Evolutionary conservation across 805 yeast species (phyloP).

Genomic region (Jamesozyma piceae): DNA sequence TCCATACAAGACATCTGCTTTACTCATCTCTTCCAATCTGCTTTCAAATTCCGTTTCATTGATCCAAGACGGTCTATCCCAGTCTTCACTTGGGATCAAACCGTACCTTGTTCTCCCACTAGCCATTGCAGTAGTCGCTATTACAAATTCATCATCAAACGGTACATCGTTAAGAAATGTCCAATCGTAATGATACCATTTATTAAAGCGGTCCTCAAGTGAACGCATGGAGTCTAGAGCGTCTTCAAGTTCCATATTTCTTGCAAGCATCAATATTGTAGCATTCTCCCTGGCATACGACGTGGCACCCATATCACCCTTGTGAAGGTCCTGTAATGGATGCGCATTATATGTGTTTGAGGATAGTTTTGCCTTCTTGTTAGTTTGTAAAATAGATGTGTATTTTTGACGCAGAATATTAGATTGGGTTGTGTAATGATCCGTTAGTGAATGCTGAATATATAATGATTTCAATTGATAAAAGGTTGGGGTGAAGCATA

Average conservation of each 20-base stretch:
- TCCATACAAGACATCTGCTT: conserved; percentile 53
- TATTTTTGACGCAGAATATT: not conserved
- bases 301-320: not conserved
- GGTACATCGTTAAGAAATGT: conserved; percentile 69
- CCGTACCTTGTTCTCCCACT: conserved; percentile 59
- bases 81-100: conserved; percentile 53
- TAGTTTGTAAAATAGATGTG: not conserved
- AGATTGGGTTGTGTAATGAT: not conserved
- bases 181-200: conserved; percentile 62
- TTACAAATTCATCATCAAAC: conserved; percentile 53
- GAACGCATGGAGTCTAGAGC: conserved; percentile 71
- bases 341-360: conserved; percentile 19
- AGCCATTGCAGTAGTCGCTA: conserved; percentile 51
- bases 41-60: conserved; percentile 48
- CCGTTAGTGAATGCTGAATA: not conserved
- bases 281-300: conserved; percentile 45
- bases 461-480: not conserved
- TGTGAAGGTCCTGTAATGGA: not conserved
- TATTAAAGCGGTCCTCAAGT: conserved; percentile 66
- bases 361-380: conserved; percentile 7
- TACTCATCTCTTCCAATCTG: conserved; percentile 36
- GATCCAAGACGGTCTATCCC: conserved; percentile 73
- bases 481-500: not conserved
- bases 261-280: conserved; percentile 75
- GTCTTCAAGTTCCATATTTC: conserved; percentile 69